phyloP scores from a whole-genome alignment of 2,329 filamentous ascomycete species.

The Cadophora sp. region DNA sequence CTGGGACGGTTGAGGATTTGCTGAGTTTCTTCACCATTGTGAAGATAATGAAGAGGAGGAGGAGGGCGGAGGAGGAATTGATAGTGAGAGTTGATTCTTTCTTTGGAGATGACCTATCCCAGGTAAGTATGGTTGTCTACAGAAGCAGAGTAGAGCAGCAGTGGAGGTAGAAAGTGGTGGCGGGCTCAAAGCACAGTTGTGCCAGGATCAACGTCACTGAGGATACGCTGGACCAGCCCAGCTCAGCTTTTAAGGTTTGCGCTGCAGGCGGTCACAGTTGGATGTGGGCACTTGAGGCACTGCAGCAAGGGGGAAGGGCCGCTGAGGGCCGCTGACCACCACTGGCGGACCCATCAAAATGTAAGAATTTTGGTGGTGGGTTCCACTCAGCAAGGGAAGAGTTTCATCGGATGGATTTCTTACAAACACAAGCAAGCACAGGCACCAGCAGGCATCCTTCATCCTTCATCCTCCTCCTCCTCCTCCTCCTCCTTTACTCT shows the following conservation, averaged over 20 bases:
- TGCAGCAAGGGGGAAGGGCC: background rate
- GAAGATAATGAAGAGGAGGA: slow-evolving; percentile 22
- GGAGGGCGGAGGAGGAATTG: background rate
- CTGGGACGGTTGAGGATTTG: slow-evolving; percentile 27
- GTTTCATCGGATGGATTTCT: slow-evolving; percentile 18
- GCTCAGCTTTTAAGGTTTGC: too few relatives aligned
- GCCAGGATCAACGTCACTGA: too few relatives aligned
- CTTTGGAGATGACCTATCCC: background rate
- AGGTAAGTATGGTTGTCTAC: background rate
- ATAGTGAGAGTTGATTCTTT: background rate
- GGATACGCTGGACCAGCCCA: too few relatives aligned
- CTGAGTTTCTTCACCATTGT: slow-evolving; percentile 39
- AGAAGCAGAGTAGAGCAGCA: background rate
- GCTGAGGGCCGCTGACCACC: background rate
- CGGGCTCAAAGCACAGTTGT: too few relatives aligned
- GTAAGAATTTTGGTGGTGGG: background rate
- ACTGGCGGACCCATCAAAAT: background rate
- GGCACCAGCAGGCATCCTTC: background rate
- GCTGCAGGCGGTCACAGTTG: too few relatives aligned
- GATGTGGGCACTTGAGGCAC: background rate
- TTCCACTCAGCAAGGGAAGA: background rate
- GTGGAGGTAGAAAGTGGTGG: too few relatives aligned
- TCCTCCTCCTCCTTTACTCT: background rate
- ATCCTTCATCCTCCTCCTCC: background rate
- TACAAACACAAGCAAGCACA: background rate